Evolutionary conservation across 148 eudicot genomes (phyloP), one percentile per base, ranked within the genome.

Genomic region (Camellia japonica): DNA sequence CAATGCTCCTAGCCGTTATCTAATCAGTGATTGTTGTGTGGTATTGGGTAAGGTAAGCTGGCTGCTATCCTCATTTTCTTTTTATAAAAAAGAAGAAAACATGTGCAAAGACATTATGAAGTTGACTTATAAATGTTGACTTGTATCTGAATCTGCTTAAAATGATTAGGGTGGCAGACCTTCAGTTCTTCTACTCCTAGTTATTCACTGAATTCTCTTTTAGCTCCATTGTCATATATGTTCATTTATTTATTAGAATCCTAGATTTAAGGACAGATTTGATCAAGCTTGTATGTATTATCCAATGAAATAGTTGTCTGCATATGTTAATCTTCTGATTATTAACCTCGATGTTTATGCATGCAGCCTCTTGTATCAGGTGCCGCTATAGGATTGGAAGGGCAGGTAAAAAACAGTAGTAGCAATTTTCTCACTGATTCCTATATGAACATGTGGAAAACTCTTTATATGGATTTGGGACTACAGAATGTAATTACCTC

Each of bases 341-440:
- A 73, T 47, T 76, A 41, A 81, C 80, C 42, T 64, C 70, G 12
- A 13, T 58, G 43, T 75, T 75, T 30, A 15, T 86, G 74, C 79
- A 44, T 89, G 89, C 87, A 96, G 99, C 98, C 99, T 68, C 98
- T 96, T 81, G 93, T 96, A 81, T 96, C 99, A 79, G 99, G 99
- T 84, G 99, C 99, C 81, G 99, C 99, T 41, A 70, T 96, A 58
- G 99, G 99, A 79, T 79, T 94, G 69, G 99, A 96, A 84, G 99
- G 99, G 14, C 99, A 96, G 99, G 99, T 96, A 30, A 88, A 68
- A 77, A 46, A 43, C 73, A 46, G 9, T 15, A 62, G 1, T 42
- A 77, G 61, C 70, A 18, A 3, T 76, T 68, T 62, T 43, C 38
- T 30, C 38, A 16, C 62, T 55, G 23, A 23, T 55, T 75, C 0